Evolutionary conservation across 768 basidiomycete genomes (phyloP), one percentile per base, ranked within the genome.

Genomic region (Suillus americanus): DNA sequence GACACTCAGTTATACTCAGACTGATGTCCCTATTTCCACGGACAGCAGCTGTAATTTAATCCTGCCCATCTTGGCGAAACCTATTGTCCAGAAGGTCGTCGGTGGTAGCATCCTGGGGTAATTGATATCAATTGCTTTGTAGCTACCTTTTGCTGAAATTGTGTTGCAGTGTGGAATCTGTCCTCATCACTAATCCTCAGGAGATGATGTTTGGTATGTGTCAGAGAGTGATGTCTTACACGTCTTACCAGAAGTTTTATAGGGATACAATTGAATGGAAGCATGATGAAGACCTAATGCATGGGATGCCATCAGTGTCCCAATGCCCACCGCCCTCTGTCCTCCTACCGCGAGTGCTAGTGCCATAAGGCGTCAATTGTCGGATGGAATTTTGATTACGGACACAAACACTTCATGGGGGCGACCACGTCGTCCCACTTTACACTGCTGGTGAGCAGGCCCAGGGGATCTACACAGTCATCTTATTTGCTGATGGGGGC

Each of bases 81-180:
- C 90, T 5, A 90, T 92, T 62, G 90, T 92, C 6, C 89, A 91
- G 72, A 85, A 84, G 66, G 82, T 92, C 63, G 88, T 92, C 48
- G 79, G 82, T 6, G 85, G 79, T 20, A 83, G 88, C 20, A 72
- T 79, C 9, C 73, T 91, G 57, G 82, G 85, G 88, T 87, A 66
- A 12, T 53, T 6, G 1, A 10, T 18, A 33, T 62, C 16, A 8
- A 20, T 38, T 18, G 16, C 16, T 35, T 55, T 56, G 9, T 5
- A 66, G n/a, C 66, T 64, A 7, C 59, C 30, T 45, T n/a, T 18
- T 46, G 18, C 37, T 66, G 60, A 66, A 54, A 37, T 18, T 3
- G 53, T 7, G 50, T 25, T 28, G 5, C 66, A 88, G 87, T 20
- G 77, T 92, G 61, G 80, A 85, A 53, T 85, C 79, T 0, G 84